Conservation (phyloP, 1,284 basidiomycete genomes). For the Trametes sp. region DNA sequence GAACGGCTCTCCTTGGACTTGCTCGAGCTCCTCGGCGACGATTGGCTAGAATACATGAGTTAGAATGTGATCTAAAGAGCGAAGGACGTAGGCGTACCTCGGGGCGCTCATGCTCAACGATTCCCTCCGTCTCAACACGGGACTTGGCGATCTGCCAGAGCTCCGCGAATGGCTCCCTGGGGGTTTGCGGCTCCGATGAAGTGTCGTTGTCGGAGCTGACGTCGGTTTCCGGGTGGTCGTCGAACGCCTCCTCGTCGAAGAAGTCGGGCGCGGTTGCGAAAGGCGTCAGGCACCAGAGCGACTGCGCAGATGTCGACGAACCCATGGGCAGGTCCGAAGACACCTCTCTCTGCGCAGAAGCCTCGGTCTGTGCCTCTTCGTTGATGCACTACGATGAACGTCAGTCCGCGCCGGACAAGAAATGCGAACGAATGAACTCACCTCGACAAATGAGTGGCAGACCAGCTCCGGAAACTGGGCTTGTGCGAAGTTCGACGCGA, state of each 20-base stretch:
- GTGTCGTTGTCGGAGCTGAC: not conserved
- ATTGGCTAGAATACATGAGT: not conserved
- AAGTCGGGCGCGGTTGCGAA: constrained; percentile 5
- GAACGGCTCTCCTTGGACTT: not conserved
- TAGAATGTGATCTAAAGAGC: too few relatives aligned
- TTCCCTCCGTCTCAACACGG: not conserved
- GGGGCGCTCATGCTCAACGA: not conserved
- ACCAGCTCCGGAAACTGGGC: not conserved
- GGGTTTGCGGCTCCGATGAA: not conserved
- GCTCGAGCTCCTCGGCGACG: too few relatives aligned
- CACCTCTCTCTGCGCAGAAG: not conserved
- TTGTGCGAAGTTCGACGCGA: constrained; percentile 8
- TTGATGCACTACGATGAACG: too few relatives aligned
- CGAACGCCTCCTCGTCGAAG: not conserved
- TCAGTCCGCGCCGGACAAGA: too few relatives aligned
- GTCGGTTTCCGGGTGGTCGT: not conserved
- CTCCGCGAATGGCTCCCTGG: not conserved
- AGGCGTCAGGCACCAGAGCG: not conserved
- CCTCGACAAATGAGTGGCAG: not conserved
- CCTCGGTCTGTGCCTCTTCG: too few relatives aligned
- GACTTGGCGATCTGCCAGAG: not conserved
- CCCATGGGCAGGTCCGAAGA: too few relatives aligned
- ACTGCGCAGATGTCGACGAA: too few relatives aligned
- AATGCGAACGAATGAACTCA: not conserved
- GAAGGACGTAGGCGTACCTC: too few relatives aligned